Conservation (phyloP, 164 flowering plant species). For the Liriodendron chinense region DNA sequence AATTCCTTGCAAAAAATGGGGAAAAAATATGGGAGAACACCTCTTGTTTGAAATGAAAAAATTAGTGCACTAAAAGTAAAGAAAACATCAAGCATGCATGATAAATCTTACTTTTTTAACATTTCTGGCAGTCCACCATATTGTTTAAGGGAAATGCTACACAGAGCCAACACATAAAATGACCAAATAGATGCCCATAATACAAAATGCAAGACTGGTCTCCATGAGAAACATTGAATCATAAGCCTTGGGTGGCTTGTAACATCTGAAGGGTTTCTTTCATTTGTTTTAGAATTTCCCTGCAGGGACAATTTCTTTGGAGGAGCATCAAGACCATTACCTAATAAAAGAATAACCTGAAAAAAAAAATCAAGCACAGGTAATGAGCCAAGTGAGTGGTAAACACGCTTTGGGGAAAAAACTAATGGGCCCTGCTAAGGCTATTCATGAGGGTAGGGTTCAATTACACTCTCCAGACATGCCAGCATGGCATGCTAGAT, state of each 20-base stretch:
- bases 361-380: constrained; percentile 2
- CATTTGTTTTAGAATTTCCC: constrained; percentile 18
- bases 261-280: constrained; percentile 22
- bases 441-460: not conserved
- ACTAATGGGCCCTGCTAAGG: not conserved
- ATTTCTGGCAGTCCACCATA: constrained; percentile 79
- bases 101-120: constrained; percentile 60
- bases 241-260: constrained; percentile 13
- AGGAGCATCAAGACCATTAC: constrained; percentile 83
- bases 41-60: not conserved
- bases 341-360: constrained; percentile 74
- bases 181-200: constrained; percentile 75
- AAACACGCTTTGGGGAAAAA: not conserved
- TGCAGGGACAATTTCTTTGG: constrained; percentile 69
- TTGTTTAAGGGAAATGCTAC: constrained; percentile 55
- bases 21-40: not conserved
- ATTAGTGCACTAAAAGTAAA: not conserved
- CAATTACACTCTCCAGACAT: not conserved
- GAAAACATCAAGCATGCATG: not conserved
- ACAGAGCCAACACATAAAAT: constrained; percentile 55
- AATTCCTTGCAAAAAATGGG: not conserved
- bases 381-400: not conserved
- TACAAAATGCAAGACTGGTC: constrained; percentile 47
- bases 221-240: constrained; percentile 48
- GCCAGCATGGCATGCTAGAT: not conserved